Evolutionary conservation across 2,329 filamentous ascomycete genomes (phyloP), one percentile per base, ranked within the genome.

Genomic region (Penicillium sp.): DNA sequence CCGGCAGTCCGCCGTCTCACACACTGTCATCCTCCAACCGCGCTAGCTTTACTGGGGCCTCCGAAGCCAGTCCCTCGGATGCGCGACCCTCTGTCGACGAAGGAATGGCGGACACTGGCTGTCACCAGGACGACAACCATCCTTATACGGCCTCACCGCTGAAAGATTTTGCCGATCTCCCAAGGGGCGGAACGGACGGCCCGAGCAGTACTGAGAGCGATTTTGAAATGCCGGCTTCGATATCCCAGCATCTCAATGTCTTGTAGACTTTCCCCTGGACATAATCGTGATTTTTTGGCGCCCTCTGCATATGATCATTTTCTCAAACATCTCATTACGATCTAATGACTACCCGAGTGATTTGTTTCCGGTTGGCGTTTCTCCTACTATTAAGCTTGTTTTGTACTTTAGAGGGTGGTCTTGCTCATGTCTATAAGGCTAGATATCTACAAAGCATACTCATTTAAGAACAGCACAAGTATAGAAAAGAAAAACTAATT

Each of bases 1-100:
- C 68, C 20, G 67, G 65, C 40, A 75, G 71, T 49, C 69, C 70
- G 38, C 73, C 73, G 15, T 72, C 72, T 2, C 62, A 71, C 48
- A 63, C 66, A 47, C 46, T 66, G 41, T 47, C 65, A 20, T 50
- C 62, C 10, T 66, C 69, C 13, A 64, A 68, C 37, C 67, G 67
- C 23, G 65, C 59, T 18, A 71, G 66, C 48, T 70, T 71, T 49
- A 61, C 62, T 18, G 65, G 54, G 7, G 57, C 69, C 12, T 67
- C 67, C 4, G 68, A 72, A 45, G 61, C 56, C 20, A 67, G 64
- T 27, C 65, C 67, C 5, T 53, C 56, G 6, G 57, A 60, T 15
- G 32, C 43, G 8, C 45, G 49, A 7, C 43, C 52, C 15, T 52
- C 39, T 42, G 41, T 44, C 15, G 57, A 57, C 7, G 59, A 60